Evolutionary conservation across 73 alveolate species (phyloP).

Genomic region (Breviolum minutum): DNA sequence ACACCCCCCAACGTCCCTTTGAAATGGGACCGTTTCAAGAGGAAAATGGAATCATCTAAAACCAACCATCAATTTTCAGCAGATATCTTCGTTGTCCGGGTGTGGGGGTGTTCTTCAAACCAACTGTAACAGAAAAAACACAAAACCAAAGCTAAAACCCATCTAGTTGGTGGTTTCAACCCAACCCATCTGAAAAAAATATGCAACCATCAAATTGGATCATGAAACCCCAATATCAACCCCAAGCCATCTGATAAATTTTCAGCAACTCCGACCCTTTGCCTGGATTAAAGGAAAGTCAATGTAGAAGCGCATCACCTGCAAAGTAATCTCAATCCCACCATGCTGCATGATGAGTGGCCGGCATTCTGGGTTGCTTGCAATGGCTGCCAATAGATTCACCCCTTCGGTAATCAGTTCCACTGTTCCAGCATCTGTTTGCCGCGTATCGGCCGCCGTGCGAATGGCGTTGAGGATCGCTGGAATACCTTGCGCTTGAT

Average conservation of each 20-base stretch:
- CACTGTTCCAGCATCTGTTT: conserved; percentile 62
- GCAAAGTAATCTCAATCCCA: conserved; percentile 86
- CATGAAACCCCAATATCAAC: too few relatives aligned
- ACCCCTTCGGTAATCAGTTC: conserved; percentile 63
- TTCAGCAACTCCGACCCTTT: not conserved
- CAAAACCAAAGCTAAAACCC: too few relatives aligned
- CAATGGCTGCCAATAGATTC: conserved; percentile 64
- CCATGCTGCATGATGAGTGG: conserved; percentile 90
- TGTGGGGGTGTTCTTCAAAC: too few relatives aligned
- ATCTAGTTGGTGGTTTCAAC: too few relatives aligned
- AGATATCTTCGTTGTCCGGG: too few relatives aligned
- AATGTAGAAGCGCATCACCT: conserved; percentile 81
- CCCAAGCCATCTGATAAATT: not conserved
- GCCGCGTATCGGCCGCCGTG: conserved; percentile 38
- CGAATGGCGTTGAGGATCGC: conserved; percentile 92
- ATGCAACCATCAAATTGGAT: too few relatives aligned
- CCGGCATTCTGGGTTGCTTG: conserved; percentile 74
- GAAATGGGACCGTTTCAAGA: too few relatives aligned
- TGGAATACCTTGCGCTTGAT: conserved; percentile 74
- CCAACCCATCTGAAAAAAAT: too few relatives aligned
- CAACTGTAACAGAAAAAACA: too few relatives aligned
- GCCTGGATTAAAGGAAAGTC: conserved; percentile 88
- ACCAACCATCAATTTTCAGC: too few relatives aligned
- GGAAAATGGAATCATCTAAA: too few relatives aligned
- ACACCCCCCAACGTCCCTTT: not conserved